Conservation (phyloP, 768 basidiomycete genomes). For the Piloderma croceum region DNA sequence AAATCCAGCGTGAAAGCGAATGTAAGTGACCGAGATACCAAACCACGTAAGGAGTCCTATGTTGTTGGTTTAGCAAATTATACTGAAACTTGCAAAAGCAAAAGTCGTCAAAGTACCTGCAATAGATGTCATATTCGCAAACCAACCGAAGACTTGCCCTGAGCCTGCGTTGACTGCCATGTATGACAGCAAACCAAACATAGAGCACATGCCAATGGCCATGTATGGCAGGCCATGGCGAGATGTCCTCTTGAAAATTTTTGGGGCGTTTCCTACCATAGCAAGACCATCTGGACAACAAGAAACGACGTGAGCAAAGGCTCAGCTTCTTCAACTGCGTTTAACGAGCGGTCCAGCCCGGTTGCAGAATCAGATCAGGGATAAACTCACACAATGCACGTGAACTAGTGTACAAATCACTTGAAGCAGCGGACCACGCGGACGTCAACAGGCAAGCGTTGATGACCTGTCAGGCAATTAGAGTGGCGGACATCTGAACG, state of each 20-base stretch:
- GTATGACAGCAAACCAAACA: slow-evolving; percentile 35
- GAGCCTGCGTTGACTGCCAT: slow-evolving; percentile 33
- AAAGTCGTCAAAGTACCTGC: not conserved
- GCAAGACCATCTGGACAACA: slow-evolving; percentile 47
- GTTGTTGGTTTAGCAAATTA: not conserved
- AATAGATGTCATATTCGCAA: slow-evolving; percentile 8
- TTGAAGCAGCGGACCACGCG: slow-evolving; percentile 38
- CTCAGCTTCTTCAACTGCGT: slow-evolving; percentile 18
- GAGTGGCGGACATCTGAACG: not conserved
- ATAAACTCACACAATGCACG: slow-evolving; percentile 31
- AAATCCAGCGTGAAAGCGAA: slow-evolving; percentile 44
- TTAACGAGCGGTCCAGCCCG: not conserved
- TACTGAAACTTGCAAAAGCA: not conserved
- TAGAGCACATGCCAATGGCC: slow-evolving; percentile 23
- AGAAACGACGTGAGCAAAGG: slow-evolving; percentile 32
- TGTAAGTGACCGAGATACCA: slow-evolving; percentile 39
- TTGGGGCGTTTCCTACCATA: slow-evolving; percentile 47
- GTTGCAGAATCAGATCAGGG: not conserved
- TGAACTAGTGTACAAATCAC: slow-evolving; percentile 35
- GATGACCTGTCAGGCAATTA: slow-evolving; percentile 19
- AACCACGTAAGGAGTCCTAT: slow-evolving; percentile 41
- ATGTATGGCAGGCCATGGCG: slow-evolving; percentile 41
- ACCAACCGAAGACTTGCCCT: slow-evolving; percentile 39
- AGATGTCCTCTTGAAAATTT: slow-evolving; percentile 39
- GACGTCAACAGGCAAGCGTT: slow-evolving; percentile 40